Evolutionary conservation across 345 rosid species (phyloP), one percentile per base, ranked within the genome.

Genomic region (Cardamine occulta): DNA sequence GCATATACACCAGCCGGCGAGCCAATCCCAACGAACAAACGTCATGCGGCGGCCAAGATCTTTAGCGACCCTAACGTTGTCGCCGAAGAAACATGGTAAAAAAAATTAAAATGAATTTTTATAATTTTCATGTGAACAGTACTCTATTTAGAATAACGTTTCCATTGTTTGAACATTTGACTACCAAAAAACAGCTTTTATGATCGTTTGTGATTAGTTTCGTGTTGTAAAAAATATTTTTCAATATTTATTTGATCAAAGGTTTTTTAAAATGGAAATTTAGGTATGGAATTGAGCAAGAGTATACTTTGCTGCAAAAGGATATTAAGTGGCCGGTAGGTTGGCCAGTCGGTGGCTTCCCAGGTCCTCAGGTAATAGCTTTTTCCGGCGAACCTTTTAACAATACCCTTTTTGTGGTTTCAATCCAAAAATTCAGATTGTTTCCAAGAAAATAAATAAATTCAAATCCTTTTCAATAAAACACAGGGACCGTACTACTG

Each of bases 241-340:
- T 6, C 31, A 29, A 29, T 29, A 29, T 29, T 4, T 29, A 6
- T 29, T 5, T 29, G 31, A 6, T 29, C 31, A 29, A 29, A 29
- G 31, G 31, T 29, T 29, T 29, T 21, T 21, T 21, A 28, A 55
- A 28, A 55, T 59, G 24, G 56, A 44, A 60, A 28, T 11, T 12
- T n/a, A 86, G 97, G 97, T 89, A 80, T 28, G 94, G 94, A 4
- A 91, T 91, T 28, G 97, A 91, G 79, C 94, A 91, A 61, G 97
- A 91, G 60, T 91, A 91, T 67, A 88, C 92, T 14, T 85, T 91
- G 8, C 83, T 91, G 1, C 91, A 87, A 55, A 89, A 89, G 81
- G 87, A 86, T 1, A 58, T 70, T 0, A 73, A 77, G 2, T 91
- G 97, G 94, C 94, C 94, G 0, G 49, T 91, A 0, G 97, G 97